Base-by-base conservation (phyloP, 192 early-diverging fungal species). In the Entrophospora sp. region DNA sequence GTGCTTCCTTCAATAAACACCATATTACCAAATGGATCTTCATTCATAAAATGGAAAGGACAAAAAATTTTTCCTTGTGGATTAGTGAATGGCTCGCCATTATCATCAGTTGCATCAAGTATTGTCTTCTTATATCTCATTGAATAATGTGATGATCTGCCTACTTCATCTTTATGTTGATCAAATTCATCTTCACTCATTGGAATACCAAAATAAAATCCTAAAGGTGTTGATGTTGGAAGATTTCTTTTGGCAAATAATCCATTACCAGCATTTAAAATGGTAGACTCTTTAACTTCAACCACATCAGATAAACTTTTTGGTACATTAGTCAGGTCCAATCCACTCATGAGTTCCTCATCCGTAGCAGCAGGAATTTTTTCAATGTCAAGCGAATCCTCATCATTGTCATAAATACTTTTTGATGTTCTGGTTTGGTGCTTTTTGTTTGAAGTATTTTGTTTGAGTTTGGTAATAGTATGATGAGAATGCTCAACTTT, bases 171-270 rank as follows among this genome's bases (percentile, higher is more conserved):
- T 67, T 95, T 95, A 20, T 89, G 73, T 0, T 83, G 86, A 76
- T 95, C 93, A 65, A 91, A 95, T 70, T 95, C 93, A 61, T 91
- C 89, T 76, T 95, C 93, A 0, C 88, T 91, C 90, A 93, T 95
- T 5, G 93, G 93, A 4, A 95, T 89, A 25, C 93, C 93, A 78
- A 95, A 95, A 62, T 95, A 95, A 63, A 94, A 95, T 2, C 93
- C 93, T 4, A 95, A 69, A 0, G 88, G 84, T 20, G 85, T 87
- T 6, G 81, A 80, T 14, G 70, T 77, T 2, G 92, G 91, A 2
- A 95, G 46, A 55, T 84, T 77, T 3, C 86, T 76, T 24, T 70
- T 72, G 1, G 89, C 89, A 78, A 90, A 91, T 4, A 89, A 61
- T 0, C 89, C 89, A 32, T 81, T 80, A 16, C 89, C 89, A 12